Evolutionary conservation across 768 basidiomycete species (phyloP), one percentile per base, ranked within the genome.

Genomic region (Mycena alexandri): DNA sequence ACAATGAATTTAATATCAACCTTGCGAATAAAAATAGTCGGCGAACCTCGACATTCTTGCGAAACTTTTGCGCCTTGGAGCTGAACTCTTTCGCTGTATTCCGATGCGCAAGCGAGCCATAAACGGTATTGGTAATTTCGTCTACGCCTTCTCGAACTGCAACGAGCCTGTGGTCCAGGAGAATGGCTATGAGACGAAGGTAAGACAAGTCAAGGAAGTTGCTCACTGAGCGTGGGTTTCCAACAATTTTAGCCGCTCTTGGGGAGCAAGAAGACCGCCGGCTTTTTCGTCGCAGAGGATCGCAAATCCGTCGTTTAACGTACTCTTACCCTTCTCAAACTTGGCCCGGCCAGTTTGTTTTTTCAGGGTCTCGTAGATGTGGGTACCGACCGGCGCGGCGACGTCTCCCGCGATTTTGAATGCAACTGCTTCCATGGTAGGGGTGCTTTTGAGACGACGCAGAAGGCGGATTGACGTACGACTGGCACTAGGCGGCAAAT

Each of bases 311-410:
- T 29, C 38, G 10, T 61, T 34, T 34, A 61, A 29, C 24, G 13
- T 61, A 13, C 16, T 51, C 38, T 42, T 61, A 6, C 59, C 59
- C 38, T 48, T 38, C 34, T 61, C 59, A 36, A 41, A 61, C 48
- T 51, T 47, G 22, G 59, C 48, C 24, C 59, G 59, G 22, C 59
- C 59, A 14, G 59, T 61, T 61, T 61, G 59, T 22, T 61, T 41
- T 25, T 61, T 50, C 24, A 61, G 22, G 5, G 47, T 24, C 2
- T 61, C 34, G n/a, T 51, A 61, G n/a, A 42, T n/a, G 36, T 50
- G 41, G 5, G 59, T 51, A 34, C 36, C 59, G 8, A 24, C 59
- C 34, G 46, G 59, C 6, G 21, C 34, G 10, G 38, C 46, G 24
- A 21, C 34, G 3, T 61, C 59, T n/a, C 36, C 25, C 14, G 59